phyloP scores from a whole-genome alignment of 1,284 basidiomycete genomes.

The Moesziomyces sp. region DNA sequence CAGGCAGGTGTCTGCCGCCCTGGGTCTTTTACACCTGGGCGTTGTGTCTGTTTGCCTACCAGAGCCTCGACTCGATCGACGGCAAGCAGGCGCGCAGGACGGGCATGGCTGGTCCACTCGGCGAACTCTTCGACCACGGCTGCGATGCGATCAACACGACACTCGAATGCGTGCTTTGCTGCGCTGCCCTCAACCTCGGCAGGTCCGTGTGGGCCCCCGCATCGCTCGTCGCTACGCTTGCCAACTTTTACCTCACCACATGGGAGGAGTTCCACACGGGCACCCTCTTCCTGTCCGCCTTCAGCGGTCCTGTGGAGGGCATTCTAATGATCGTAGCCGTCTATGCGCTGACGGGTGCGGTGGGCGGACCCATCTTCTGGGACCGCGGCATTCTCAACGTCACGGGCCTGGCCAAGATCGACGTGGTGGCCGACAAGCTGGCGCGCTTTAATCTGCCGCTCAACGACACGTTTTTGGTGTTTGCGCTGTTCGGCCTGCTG shows the following conservation, averaged over 20 bases:
- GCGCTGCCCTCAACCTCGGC: conserved; percentile 78
- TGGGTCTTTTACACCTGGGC: conserved; percentile 74
- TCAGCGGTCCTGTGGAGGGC: conserved; percentile 95
- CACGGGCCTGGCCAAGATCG: conserved; percentile 73
- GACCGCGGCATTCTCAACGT: conserved; percentile 78
- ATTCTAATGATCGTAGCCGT: conserved; percentile 86
- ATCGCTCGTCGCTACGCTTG: conserved; percentile 84
- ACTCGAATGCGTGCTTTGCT: conserved; percentile 59
- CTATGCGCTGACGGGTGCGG: conserved; percentile 77
- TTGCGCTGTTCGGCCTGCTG: conserved; percentile 78
- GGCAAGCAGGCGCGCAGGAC: conserved; percentile 95
- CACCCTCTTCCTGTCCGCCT: conserved; percentile 73
- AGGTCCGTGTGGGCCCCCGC: conserved; percentile 96
- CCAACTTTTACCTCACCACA: conserved; percentile 92
- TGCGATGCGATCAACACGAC: conserved; percentile 88
- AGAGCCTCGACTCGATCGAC: conserved; percentile 88
- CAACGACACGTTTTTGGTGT: conserved; percentile 88
- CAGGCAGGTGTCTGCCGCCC: conserved; percentile 33
- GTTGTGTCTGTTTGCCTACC: conserved; percentile 88
- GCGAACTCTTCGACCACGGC: conserved; percentile 98
- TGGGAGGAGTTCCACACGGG: conserved; percentile 99
- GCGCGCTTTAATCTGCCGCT: conserved; percentile 76
- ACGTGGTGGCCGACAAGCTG: conserved; percentile 60
- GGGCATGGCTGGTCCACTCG: conserved; percentile 93
- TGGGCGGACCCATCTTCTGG: conserved; percentile 77